phyloP scores from a whole-genome alignment of 768 basidiomycete species.

The Lactarius quietus region DNA sequence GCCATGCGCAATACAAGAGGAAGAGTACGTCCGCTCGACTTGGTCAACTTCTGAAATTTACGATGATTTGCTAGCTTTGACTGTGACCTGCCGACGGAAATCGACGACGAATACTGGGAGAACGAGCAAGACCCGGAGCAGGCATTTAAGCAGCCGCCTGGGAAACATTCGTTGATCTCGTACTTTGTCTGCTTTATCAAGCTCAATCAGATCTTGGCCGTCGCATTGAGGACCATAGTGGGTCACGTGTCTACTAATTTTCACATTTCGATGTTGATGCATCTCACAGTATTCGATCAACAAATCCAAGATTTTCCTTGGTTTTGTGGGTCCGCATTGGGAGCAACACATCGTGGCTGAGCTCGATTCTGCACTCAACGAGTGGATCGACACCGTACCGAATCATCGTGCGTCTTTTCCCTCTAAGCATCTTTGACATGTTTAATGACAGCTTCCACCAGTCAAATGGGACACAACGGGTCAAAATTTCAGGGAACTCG shows the following conservation, averaged over 20 bases:
- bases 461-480: slow-evolving; percentile 29
- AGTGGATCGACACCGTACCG: slow-evolving; percentile 45
- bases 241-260: slow-evolving; percentile 19
- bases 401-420: slow-evolving; percentile 32
- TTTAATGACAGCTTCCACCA: background rate
- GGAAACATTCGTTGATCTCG: slow-evolving; percentile 51
- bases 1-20: slow-evolving; percentile 68
- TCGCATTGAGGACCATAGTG: slow-evolving; percentile 60
- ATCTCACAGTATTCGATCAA: slow-evolving; percentile 64
- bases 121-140: slow-evolving; percentile 21
- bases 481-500: slow-evolving; percentile 22
- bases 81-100: slow-evolving; percentile 23
- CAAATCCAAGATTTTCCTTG: slow-evolving; percentile 53
- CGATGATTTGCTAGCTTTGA: slow-evolving; percentile 29
- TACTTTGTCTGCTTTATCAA: slow-evolving; percentile 55
- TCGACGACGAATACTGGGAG: slow-evolving; percentile 28
- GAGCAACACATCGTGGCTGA: slow-evolving; percentile 43
- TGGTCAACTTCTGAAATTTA: background rate
- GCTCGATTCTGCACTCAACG: slow-evolving; percentile 44
- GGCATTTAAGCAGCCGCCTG: slow-evolving; percentile 60
- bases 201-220: slow-evolving; percentile 60
- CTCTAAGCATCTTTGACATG: background rate
- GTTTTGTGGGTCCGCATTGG: slow-evolving; percentile 51
- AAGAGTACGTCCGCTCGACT: slow-evolving; percentile 49
- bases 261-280: background rate